Conservation (phyloP, 345 rosid species). For the Aurinia saxatilis region DNA sequence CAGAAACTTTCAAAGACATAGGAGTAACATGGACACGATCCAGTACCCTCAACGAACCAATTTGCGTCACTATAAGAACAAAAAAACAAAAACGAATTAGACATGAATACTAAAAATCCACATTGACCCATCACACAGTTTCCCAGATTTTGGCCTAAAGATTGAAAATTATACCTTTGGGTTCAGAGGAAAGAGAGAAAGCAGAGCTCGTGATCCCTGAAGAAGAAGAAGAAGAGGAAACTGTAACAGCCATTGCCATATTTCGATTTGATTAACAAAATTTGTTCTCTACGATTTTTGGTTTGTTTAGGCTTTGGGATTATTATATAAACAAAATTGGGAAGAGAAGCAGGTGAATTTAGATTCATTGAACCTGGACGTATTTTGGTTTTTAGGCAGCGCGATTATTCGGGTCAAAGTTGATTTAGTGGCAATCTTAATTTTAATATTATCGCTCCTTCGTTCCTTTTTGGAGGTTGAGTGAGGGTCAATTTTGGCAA, state of each 20-base stretch:
- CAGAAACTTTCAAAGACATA: conserved; percentile 34
- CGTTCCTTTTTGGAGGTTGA: background rate
- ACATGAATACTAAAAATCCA: background rate
- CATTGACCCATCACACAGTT: conserved; percentile 1
- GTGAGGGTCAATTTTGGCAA: conserved; percentile 12
- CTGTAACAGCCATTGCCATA: conserved; percentile 42
- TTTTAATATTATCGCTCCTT: conserved; percentile 6
- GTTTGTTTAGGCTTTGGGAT: background rate
- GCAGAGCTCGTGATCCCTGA: conserved; percentile 20
- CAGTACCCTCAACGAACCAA: conserved; percentile 41
- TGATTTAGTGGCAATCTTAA: background rate
- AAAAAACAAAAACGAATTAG: background rate
- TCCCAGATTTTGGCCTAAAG: background rate
- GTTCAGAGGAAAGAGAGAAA: conserved; percentile 27
- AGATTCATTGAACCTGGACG: conserved; percentile 40
- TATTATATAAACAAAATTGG: background rate
- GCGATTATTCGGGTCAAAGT: conserved; percentile 5
- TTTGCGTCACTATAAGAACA: conserved; percentile 38
- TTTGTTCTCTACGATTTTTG: background rate
- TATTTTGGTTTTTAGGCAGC: background rate
- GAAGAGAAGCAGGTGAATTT: background rate
- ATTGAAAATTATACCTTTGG: conserved; percentile 31
- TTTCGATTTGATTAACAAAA: background rate
- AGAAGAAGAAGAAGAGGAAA: conserved; percentile 30
- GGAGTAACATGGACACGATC: conserved; percentile 36